Evolutionary conservation across 1,284 basidiomycete genomes (phyloP).

Genomic region (Malassezia globosa): DNA sequence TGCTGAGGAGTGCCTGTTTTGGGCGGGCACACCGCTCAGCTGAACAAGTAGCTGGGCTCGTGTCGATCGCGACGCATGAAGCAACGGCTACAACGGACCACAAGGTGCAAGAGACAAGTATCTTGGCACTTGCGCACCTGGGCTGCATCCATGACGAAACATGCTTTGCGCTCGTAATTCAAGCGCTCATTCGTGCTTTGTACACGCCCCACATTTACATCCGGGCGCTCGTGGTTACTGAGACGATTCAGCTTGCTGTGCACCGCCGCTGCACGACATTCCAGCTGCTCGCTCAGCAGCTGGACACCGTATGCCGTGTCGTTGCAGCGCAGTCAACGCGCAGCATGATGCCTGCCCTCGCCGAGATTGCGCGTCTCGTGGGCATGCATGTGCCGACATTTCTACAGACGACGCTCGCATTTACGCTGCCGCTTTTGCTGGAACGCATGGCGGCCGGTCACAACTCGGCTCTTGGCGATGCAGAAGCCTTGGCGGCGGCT

Average conservation of each 20-base stretch:
- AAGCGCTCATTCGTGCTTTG: constrained; percentile 6
- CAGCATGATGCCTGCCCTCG: constrained; percentile 31
- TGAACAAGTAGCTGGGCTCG: not conserved
- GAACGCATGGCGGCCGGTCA: constrained; percentile 22
- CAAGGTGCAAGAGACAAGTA: constrained; percentile 12
- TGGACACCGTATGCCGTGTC: constrained; percentile 25
- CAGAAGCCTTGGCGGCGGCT: constrained; percentile 31
- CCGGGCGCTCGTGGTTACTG: constrained; percentile 28
- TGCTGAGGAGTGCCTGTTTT: not conserved
- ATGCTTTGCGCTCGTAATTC: not conserved
- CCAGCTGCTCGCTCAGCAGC: constrained; percentile 36
- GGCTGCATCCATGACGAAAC: constrained; percentile 11
- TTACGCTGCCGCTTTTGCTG: constrained; percentile 37
- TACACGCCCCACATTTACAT: constrained; percentile 11
- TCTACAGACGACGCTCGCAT: constrained; percentile 35
- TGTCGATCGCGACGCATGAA: not conserved
- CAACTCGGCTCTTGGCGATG: constrained; percentile 20
- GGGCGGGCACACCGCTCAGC: not conserved
- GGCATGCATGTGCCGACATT: constrained; percentile 37
- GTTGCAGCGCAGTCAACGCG: constrained; percentile 32
- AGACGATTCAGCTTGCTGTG: constrained; percentile 32
- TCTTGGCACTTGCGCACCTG: constrained; percentile 8
- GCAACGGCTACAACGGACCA: not conserved
- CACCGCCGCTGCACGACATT: constrained; percentile 29
- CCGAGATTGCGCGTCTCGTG: constrained; percentile 31